Evolutionary conservation across 805 yeast genomes (phyloP).

Genomic region (Ascoidea tarda): DNA sequence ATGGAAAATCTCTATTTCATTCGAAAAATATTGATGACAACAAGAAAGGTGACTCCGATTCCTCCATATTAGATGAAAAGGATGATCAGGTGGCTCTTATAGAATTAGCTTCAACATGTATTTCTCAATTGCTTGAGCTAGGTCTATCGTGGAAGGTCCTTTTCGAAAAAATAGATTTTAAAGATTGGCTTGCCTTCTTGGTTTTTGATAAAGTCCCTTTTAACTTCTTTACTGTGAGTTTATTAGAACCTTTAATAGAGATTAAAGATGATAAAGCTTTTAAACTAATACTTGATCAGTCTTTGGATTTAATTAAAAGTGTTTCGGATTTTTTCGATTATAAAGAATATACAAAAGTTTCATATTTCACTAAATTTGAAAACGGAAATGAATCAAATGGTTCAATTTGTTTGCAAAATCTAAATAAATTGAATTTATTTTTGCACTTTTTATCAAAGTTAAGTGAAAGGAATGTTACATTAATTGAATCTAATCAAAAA

Average conservation of each 20-base stretch:
- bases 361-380: conserved; percentile 8
- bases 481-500: not conserved
- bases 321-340: conserved; percentile 15
- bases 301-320: conserved; percentile 18
- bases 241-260: conserved; percentile 4
- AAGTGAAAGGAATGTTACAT: not conserved
- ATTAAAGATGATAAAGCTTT: conserved; percentile 13
- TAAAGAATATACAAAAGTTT: not conserved
- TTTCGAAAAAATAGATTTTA: conserved; percentile 23
- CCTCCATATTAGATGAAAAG: conserved; percentile 28
- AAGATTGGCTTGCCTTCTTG: conserved; percentile 33
- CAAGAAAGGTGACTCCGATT: conserved; percentile 25
- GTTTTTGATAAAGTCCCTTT: conserved; percentile 41
- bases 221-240: conserved; percentile 40
- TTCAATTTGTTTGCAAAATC: conserved; percentile 9
- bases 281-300: conserved; percentile 18
- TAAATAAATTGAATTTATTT: conserved; percentile 1
- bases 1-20: conserved; percentile 26
- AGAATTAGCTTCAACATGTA: conserved; percentile 34
- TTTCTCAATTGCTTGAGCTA: conserved; percentile 35
- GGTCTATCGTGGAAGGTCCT: conserved; percentile 30
- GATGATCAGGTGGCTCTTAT: conserved; percentile 29
- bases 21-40: conserved; percentile 25
- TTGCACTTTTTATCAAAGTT: not conserved
- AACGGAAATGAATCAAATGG: conserved; percentile 7